Conservation (phyloP, 148 eudicot species). For the Cornus florida region DNA sequence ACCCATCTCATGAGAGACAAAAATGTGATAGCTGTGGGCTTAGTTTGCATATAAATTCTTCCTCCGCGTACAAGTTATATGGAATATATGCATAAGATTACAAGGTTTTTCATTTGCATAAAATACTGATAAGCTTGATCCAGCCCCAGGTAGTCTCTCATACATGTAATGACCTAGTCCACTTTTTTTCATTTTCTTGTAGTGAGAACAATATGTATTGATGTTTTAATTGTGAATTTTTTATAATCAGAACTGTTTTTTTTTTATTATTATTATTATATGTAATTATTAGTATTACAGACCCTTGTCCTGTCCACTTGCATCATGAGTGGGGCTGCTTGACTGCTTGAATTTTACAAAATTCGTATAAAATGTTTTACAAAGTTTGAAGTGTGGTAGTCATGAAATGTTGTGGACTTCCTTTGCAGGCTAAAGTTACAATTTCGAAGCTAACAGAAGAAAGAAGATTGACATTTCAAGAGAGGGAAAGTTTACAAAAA, state of each 20-base stretch:
- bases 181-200: no score
- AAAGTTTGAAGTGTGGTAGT: neutral
- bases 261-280: no score
- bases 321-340: neutral
- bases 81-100: neutral
- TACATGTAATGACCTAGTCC: neutral
- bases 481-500: conserved; percentile 53
- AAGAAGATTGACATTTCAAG: conserved; percentile 51
- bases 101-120: neutral
- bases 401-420: conserved; percentile 15
- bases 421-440: conserved; percentile 61
- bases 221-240: neutral
- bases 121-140: neutral
- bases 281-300: neutral
- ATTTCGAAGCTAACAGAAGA: conserved; percentile 66
- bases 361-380: neutral
- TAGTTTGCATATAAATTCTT: neutral
- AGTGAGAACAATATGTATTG: no score
- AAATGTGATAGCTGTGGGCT: neutral
- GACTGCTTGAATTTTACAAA: neutral
- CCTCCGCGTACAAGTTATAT: neutral
- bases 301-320: neutral
- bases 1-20: no score
- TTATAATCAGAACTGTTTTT: neutral
- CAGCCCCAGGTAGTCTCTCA: neutral